Evolutionary conservation across 2,329 filamentous ascomycete species (phyloP).

Genomic region (Penicillium sp.): DNA sequence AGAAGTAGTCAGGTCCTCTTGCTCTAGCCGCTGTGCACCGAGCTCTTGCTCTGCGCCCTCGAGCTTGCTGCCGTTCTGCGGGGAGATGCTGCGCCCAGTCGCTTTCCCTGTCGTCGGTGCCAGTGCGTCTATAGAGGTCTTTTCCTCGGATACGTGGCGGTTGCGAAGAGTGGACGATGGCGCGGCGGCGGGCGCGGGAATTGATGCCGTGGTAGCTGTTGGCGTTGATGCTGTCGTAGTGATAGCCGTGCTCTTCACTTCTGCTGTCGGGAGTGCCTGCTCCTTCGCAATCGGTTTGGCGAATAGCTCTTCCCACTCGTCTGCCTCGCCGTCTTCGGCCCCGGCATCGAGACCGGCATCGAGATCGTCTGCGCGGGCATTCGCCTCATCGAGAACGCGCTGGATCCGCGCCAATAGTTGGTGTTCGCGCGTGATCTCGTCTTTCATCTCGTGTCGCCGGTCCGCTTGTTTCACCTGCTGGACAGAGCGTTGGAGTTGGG

Average conservation of each 20-base stretch:
- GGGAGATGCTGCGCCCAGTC: slow-evolving; percentile 7
- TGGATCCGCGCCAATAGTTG: slow-evolving; percentile 35
- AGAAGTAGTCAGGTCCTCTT: slow-evolving; percentile 76
- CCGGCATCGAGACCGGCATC: slow-evolving; percentile 19
- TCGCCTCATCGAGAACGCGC: slow-evolving; percentile 33
- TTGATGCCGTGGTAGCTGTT: slow-evolving; percentile 9
- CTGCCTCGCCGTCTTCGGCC: slow-evolving; percentile 21
- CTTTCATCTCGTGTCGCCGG: slow-evolving; percentile 39
- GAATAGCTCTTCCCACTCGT: slow-evolving; percentile 28
- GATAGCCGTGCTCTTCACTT: not conserved
- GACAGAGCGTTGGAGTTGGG: slow-evolving; percentile 42
- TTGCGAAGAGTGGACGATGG: slow-evolving; percentile 27
- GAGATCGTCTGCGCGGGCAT: slow-evolving; percentile 23
- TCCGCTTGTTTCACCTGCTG: slow-evolving; percentile 41
- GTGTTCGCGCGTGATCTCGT: slow-evolving; percentile 41
- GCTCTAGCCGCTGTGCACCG: slow-evolving; percentile 73
- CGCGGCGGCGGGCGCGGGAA: slow-evolving; percentile 16
- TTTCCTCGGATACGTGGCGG: slow-evolving; percentile 14
- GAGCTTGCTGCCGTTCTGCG: slow-evolving; percentile 22
- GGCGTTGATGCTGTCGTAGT: slow-evolving; percentile 10
- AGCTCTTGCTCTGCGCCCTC: slow-evolving; percentile 66
- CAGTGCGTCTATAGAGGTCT: too few relatives aligned
- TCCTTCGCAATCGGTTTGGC: slow-evolving; percentile 25
- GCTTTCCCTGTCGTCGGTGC: slow-evolving; percentile 12
- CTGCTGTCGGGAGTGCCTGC: slow-evolving; percentile 7